Base-by-base conservation (phyloP, 106 monocot species). In the Agapanthus africanus region DNA sequence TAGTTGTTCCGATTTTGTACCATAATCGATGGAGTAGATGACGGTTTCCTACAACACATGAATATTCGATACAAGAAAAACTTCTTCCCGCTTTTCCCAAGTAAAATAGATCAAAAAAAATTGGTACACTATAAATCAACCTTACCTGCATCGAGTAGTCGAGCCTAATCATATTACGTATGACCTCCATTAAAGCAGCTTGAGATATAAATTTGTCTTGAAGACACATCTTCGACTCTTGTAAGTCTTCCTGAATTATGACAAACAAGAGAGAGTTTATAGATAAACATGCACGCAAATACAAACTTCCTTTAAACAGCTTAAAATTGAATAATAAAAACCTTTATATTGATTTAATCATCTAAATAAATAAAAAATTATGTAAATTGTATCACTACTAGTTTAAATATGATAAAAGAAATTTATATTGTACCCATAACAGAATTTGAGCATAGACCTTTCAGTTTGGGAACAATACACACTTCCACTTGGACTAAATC, bases 141-240 rank as follows among this genome's bases (percentile, higher is more conserved):
- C 0, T 71, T 72, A 84, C 91, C 91, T 91, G 91, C 91, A 91
- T 87, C 27, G 32, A 67, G 65, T 75, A 80, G 71, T 91, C 87
- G 21, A 79, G 73, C 51, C 74, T 84, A 28, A 91, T 54, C 87
- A 87, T 87, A 11, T 50, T 70, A 35, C 72, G 74, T 32, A 84
- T 59, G 60, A 63, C 65, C 42, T 30, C 70, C 79, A 84, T 84
- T 41, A 79, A 66, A 27, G 46, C 71, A 13, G 72, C 76, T 67
- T 62, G 47, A 62, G 65, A 59, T 27, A 80, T 46, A 19, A 74
- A 65, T 50, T 69, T 80, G 60, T 78, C 80, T 39, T 63, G 38
- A 22, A 76, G 40, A 64, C 78, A 26, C 28, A 59, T 11, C 1
- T 56, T n/a, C n/a, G n/a, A n/a, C n/a, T n/a, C n/a, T n/a, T n/a